Percentiles rank a stretch among this genome's conserved stretches.
Conservation (phyloP, 2,329 filamentous ascomycete genomes). For the Cercospora beticola region DNA sequence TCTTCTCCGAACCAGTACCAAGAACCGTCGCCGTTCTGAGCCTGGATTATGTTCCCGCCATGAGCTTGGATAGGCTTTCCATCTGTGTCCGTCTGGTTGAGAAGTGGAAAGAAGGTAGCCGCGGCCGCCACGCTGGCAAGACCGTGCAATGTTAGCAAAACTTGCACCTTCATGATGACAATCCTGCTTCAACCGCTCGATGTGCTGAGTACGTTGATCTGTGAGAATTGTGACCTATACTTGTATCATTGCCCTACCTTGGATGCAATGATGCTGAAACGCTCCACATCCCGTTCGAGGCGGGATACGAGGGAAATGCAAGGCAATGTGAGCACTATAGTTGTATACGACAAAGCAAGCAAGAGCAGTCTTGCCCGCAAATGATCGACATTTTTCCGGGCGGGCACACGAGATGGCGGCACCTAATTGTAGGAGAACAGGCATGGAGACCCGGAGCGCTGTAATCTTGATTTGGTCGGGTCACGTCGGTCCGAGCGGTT, state of each 20-base stretch:
- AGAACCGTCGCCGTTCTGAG: conserved; percentile 45
- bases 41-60: conserved; percentile 62
- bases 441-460: background rate
- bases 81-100: conserved; percentile 33
- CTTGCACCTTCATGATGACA: background rate
- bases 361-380: background rate
- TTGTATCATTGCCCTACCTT: background rate
- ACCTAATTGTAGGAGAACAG: background rate
- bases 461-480: background rate
- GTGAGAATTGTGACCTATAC: background rate
- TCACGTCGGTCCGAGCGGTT: background rate
- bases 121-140: conserved; percentile 8
- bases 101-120: conserved; percentile 30
- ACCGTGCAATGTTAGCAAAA: conserved; percentile 10
- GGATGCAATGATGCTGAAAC: background rate
- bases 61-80: conserved; percentile 65
- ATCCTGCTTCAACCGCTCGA: background rate
- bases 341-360: background rate
- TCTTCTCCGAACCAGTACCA: conserved; percentile 72
- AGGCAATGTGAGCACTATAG: background rate
- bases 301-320: conserved; percentile 6
- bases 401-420: background rate
- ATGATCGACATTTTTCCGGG: conserved; percentile 14
- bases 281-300: conserved; percentile 9
- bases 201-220: background rate